Evolutionary conservation across 2,329 filamentous ascomycete genomes (phyloP), one percentile per base, ranked within the genome.

Genomic region (Alternaria gansuensis): DNA sequence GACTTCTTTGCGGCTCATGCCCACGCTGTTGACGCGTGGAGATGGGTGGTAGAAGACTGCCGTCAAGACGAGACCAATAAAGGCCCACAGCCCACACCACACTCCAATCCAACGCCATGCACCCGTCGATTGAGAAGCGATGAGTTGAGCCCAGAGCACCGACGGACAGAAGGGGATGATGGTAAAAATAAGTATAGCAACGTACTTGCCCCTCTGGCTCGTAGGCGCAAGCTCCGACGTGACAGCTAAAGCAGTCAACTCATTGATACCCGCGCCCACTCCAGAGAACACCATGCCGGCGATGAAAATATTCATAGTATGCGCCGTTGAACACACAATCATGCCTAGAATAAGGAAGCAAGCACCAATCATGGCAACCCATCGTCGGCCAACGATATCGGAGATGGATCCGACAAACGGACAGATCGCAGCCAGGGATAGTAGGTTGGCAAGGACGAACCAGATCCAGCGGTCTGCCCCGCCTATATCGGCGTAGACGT

Each of bases 151-250:
- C 79, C 84, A 89, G 13, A 89, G 75, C 0, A 87, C 86, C 1
- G 85, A 85, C 0, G 87, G 86, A 51, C 82, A 83, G 71, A 88
- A 88, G 0, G 86, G 87, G 3, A 87, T 66, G 58, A 89, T 87
- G 52, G 84, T 86, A 67, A 88, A 84, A 49, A 88, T 82, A 14
- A 90, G 74, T 2, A 82, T 73, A 4, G 85, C 84, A 31, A 88
- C 84, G 69, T 89, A 89, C 68, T 82, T 82, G 11, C 86, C 88
- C 44, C 88, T 83, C 75, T 89, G 86, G 5, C 82, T 79, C 5
- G 85, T 86, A 2, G 88, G 88, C 0, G 87, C 88, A 63, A 90
- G 82, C 70, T 91, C 88, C 2, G 87, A 85, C 1, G 87, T 88
- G 24, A 84, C 88, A 37, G 88, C 88, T 21, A 91, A 77, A 7